Evolutionary conservation across 1,284 basidiomycete species (phyloP).

Genomic region (Naganishia sp.): DNA sequence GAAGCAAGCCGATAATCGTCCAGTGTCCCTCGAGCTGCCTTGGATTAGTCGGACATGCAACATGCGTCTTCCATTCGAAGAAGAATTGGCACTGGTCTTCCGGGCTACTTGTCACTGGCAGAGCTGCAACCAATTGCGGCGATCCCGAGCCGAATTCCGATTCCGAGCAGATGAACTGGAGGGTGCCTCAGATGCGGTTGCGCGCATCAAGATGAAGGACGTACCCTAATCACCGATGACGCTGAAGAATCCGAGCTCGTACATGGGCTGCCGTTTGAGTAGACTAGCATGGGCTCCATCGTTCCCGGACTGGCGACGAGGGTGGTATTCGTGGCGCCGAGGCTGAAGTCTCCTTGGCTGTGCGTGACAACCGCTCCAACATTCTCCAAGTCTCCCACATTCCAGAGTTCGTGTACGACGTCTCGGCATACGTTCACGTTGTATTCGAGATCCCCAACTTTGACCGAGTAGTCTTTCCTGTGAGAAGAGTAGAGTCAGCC

Average conservation of each 20-base stretch:
- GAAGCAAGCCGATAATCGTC: slow-evolving; percentile 45
- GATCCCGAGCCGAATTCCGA: slow-evolving; percentile 46
- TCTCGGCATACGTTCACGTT: slow-evolving; percentile 51
- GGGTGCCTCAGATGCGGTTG: slow-evolving; percentile 8
- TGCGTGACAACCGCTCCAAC: slow-evolving; percentile 47
- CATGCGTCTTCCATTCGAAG: slow-evolving; percentile 54
- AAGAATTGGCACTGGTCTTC: slow-evolving; percentile 50
- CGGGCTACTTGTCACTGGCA: slow-evolving; percentile 42
- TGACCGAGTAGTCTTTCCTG: slow-evolving; percentile 32
- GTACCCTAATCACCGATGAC: slow-evolving; percentile 14
- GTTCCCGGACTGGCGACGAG: slow-evolving; percentile 14
- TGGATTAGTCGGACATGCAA: slow-evolving; percentile 50
- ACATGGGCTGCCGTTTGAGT: slow-evolving; percentile 19
- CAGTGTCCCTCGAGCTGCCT: slow-evolving; percentile 37
- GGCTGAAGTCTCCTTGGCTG: slow-evolving; percentile 45
- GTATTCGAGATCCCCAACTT: slow-evolving; percentile 40
- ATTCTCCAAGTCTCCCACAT: slow-evolving; percentile 44
- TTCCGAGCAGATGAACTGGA: slow-evolving; percentile 49
- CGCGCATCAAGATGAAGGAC: neutral
- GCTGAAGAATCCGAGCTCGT: slow-evolving; percentile 1
- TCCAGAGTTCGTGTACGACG: slow-evolving; percentile 49
- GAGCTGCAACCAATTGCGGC: slow-evolving; percentile 46
- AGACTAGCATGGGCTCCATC: slow-evolving; percentile 19
- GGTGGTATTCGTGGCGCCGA: slow-evolving; percentile 41
- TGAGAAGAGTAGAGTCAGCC: neutral